Conservation (phyloP, 2,329 filamentous ascomycete genomes). For the Aspergillus texensis region DNA sequence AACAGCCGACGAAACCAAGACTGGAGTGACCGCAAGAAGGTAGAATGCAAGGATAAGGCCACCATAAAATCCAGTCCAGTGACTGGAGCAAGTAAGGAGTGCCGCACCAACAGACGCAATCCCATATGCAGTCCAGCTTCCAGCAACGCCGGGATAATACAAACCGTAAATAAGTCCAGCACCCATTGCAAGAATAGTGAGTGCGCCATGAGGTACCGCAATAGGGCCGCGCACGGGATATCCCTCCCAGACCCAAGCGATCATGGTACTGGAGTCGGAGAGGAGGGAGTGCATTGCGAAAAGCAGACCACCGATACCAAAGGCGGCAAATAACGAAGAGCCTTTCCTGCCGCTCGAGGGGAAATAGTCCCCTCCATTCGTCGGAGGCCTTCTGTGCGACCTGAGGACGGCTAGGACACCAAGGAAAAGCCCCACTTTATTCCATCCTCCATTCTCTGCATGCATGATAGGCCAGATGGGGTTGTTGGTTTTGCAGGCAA, state of each 20-base stretch:
- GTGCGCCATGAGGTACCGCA: conserved; percentile 84
- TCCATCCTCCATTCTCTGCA: conserved; percentile 86
- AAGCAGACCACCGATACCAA: conserved; percentile 80
- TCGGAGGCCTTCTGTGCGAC: conserved; percentile 69
- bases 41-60: conserved; percentile 76
- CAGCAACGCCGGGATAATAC: conserved; percentile 68
- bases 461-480: conserved; percentile 96
- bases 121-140: conserved; percentile 78
- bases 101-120: conserved; percentile 78
- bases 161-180: conserved; percentile 76
- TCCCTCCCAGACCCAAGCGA: conserved; percentile 96
- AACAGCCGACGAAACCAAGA: conserved; percentile 74
- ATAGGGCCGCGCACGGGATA: conserved; percentile 88
- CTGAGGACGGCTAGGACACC: conserved; percentile 75
- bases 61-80: conserved; percentile 91
- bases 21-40: conserved; percentile 75
- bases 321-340: conserved; percentile 70
- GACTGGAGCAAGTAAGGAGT: conserved; percentile 71
- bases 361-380: conserved; percentile 53
- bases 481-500: conserved; percentile 92
- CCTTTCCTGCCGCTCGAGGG: conserved; percentile 61
- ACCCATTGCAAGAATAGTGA: conserved; percentile 86
- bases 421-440: conserved; percentile 76
- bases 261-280: conserved; percentile 98
- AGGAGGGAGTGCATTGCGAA: conserved; percentile 91